These are phyloP conservation scores for Phytophthora macrochlamydospora DNA, from an alignment of 352 stramenopile species.

Conservation along the genomic window DNA sequence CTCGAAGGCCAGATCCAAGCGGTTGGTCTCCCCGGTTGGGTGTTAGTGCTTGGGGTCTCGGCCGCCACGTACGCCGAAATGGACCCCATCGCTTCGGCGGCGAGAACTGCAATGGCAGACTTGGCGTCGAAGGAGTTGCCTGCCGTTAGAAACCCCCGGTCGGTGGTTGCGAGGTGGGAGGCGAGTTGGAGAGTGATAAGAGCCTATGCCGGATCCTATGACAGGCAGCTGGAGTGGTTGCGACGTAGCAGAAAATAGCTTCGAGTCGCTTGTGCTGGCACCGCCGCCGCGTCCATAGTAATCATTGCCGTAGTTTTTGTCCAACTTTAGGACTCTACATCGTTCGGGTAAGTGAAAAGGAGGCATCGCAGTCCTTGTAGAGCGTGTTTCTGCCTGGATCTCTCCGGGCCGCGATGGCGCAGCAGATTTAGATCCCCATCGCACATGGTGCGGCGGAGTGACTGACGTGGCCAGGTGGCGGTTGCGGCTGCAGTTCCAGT, in stretches of 20 bases:
- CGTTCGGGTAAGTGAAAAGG: too few species aligned
- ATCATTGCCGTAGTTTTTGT: background rate
- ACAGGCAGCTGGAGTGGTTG: background rate
- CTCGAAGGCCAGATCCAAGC: conserved; percentile 30
- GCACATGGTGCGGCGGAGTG: too few species aligned
- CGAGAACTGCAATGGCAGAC: background rate
- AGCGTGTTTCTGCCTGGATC: too few species aligned
- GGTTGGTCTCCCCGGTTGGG: conserved; percentile 22
- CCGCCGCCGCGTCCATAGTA: background rate
- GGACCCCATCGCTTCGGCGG: conserved; percentile 21
- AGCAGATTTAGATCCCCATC: too few species aligned
- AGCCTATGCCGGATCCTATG: background rate
- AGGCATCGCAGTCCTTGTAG: too few species aligned
- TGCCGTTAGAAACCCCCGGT: background rate
- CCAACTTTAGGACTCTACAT: background rate
- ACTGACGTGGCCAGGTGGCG: too few species aligned
- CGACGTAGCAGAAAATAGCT: background rate
- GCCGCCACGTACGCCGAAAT: conserved; percentile 19
- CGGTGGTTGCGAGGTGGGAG: background rate
- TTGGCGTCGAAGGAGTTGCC: background rate
- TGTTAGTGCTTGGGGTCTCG: conserved; percentile 19
- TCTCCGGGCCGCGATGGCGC: too few species aligned
- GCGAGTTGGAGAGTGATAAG: background rate
- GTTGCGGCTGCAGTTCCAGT: too few species aligned
- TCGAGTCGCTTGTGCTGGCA: too few species aligned